Percentiles rank a stretch among this genome's conserved stretches.
Evolutionary conservation across 345 rosid species (phyloP).

Genomic region (Salix suchowensis): DNA sequence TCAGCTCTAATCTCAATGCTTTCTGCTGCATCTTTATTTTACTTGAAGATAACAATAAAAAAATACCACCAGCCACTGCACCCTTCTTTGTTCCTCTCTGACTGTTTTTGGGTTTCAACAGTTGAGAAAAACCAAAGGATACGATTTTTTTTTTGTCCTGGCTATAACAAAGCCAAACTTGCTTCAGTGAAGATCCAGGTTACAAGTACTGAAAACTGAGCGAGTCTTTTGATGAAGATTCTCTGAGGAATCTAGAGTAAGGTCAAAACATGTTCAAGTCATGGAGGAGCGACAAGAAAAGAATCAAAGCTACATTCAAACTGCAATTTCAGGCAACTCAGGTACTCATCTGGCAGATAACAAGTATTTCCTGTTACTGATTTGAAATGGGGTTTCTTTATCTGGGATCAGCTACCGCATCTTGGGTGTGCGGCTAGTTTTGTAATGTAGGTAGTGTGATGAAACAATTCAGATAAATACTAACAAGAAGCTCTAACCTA

Average conservation of each 20-base stretch:
- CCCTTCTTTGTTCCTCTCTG: constrained; percentile 2
- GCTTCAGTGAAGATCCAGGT: constrained; percentile 12
- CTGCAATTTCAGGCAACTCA: constrained; percentile 49
- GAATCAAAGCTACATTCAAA: constrained; percentile 68
- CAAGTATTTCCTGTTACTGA: not conserved
- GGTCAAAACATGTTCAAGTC: constrained; percentile 62
- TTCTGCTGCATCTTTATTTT: constrained; percentile 3
- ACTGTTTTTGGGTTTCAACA: constrained; percentile 9
- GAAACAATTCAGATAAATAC: not conserved
- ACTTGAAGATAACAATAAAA: not conserved
- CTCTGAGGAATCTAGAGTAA: constrained; percentile 15
- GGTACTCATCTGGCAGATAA: constrained; percentile 26
- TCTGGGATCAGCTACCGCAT: not conserved
- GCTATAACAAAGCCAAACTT: not conserved
- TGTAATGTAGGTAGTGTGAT: not conserved
- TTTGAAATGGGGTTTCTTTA: not conserved
- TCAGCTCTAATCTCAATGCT: constrained; percentile 3
- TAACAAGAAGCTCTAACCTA: constrained; percentile 17
- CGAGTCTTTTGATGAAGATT: constrained; percentile 22
- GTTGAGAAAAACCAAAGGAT: constrained; percentile 14
- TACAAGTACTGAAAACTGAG: not conserved
- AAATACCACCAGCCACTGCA: not conserved
- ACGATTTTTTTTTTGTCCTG: constrained; percentile 11
- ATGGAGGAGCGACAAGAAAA: constrained; percentile 80
- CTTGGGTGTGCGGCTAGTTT: not conserved